phyloP scores from a whole-genome alignment of 805 yeast genomes.

The Isabelozyma gotoi region DNA sequence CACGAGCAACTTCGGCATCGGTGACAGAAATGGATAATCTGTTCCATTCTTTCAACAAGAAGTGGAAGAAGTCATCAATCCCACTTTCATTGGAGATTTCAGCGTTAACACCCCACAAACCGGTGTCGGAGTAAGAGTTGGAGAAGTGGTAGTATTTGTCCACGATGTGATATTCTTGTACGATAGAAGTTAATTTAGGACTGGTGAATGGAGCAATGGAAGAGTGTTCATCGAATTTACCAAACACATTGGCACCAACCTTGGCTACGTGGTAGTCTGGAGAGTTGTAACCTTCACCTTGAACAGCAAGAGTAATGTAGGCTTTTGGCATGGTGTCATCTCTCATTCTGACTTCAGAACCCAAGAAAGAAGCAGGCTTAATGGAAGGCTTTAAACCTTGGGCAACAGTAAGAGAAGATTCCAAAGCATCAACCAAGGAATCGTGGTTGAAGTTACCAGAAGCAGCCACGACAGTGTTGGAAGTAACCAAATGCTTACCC shows the following conservation, averaged over 20 bases:
- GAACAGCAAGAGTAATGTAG: slow-evolving; percentile 71
- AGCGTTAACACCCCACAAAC: slow-evolving; percentile 81
- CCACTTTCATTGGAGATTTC: slow-evolving; percentile 57
- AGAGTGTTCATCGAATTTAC: slow-evolving; percentile 54
- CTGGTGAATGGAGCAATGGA: slow-evolving; percentile 52
- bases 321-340: slow-evolving; percentile 85
- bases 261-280: slow-evolving; percentile 68
- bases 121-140: slow-evolving; percentile 69
- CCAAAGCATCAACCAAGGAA: slow-evolving; percentile 64
- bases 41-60: slow-evolving; percentile 85
- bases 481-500: slow-evolving; percentile 54
- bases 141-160: slow-evolving; percentile 74
- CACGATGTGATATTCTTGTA: slow-evolving; percentile 70
- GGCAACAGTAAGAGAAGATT: slow-evolving; percentile 47
- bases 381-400: slow-evolving; percentile 50
- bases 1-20: slow-evolving; percentile 77
- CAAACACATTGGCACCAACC: slow-evolving; percentile 66
- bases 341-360: slow-evolving; percentile 85
- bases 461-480: slow-evolving; percentile 68
- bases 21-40: slow-evolving; percentile 74
- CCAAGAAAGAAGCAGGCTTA: slow-evolving; percentile 66
- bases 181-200: slow-evolving; percentile 67
- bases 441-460: slow-evolving; percentile 74
- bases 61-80: slow-evolving; percentile 78
- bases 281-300: slow-evolving; percentile 65